Evolutionary conservation across 495 filamentous ascomycete genomes (phyloP).

Genomic region (Penicillium arizonense): DNA sequence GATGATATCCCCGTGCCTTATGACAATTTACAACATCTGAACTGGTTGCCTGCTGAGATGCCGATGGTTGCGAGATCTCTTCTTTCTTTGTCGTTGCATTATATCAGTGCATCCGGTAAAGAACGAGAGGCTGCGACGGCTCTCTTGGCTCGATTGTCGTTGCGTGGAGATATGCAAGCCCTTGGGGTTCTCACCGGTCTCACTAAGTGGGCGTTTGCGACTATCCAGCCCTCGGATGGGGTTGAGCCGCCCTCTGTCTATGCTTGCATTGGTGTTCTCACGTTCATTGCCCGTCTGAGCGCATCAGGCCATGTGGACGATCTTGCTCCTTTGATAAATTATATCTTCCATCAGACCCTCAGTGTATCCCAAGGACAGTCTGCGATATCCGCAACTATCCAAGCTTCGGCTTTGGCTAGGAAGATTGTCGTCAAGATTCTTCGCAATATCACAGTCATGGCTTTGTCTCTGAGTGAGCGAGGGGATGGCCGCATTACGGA

Average conservation of each 20-base stretch:
- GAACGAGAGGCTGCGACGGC: conserved; percentile 82
- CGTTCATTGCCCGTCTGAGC: conserved; percentile 73
- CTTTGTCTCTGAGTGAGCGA: conserved; percentile 47
- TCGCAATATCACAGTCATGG: conserved; percentile 64
- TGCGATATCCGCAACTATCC: conserved; percentile 44
- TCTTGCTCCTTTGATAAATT: conserved; percentile 47
- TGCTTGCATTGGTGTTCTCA: conserved; percentile 69
- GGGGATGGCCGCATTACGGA: conserved; percentile 35
- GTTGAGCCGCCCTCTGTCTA: conserved; percentile 46
- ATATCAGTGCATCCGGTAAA: conserved; percentile 74
- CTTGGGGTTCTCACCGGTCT: conserved; percentile 65
- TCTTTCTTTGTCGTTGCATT: conserved; percentile 65
- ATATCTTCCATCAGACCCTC: conserved; percentile 51
- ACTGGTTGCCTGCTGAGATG: conserved; percentile 37
- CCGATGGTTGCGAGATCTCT: conserved; percentile 71
- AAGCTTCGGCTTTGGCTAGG: conserved; percentile 70
- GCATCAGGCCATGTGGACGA: conserved; percentile 52
- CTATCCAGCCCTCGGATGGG: conserved; percentile 41
- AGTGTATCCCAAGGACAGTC: conserved; percentile 36
- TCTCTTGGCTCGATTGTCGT: conserved; percentile 76
- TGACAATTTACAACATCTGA: conserved; percentile 20
- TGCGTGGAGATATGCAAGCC: conserved; percentile 83
- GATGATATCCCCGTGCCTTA: conserved; percentile 38
- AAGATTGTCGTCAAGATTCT: conserved; percentile 82
- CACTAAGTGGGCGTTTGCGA: conserved; percentile 64